Evolutionary conservation across 176 grass and related monocot species (phyloP).

Genomic region (Alopecurus myosuroides): DNA sequence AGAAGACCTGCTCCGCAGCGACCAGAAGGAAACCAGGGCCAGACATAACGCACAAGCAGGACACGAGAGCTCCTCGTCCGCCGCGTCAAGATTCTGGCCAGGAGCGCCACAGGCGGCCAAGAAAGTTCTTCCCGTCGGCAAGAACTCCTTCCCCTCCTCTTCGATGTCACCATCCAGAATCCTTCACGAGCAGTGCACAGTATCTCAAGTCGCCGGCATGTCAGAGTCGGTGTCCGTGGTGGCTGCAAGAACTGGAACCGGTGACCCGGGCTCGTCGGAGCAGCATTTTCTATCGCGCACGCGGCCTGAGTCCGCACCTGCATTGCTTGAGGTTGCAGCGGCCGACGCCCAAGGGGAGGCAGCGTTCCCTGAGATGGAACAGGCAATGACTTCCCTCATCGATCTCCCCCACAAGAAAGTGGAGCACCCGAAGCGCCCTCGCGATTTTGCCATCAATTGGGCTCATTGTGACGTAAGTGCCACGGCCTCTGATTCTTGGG

Average conservation of each 20-base stretch:
- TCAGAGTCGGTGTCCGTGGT: too few species aligned
- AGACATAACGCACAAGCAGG: not conserved
- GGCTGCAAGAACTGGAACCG: too few species aligned
- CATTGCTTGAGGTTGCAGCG: not conserved
- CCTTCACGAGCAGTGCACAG: too few species aligned
- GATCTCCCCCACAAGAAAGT: conserved; percentile 2
- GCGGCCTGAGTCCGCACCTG: too few species aligned
- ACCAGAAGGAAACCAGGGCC: not conserved
- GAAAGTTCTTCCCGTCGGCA: not conserved
- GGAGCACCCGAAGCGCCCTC: conserved; percentile 17
- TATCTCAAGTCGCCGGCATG: too few species aligned
- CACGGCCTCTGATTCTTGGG: too few species aligned
- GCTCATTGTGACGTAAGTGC: conserved; percentile 17
- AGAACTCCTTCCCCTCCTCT: too few species aligned
- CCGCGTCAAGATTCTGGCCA: not conserved
- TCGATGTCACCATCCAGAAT: too few species aligned
- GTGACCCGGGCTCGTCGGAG: too few species aligned
- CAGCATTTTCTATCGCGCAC: too few species aligned
- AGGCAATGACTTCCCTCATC: conserved; percentile 26
- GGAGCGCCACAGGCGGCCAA: not conserved
- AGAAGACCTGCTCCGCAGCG: not conserved
- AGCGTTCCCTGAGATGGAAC: conserved; percentile 23
- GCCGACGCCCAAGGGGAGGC: not conserved
- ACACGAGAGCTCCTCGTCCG: not conserved
- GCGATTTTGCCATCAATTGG: conserved; percentile 18